phyloP scores from a whole-genome alignment of 768 basidiomycete genomes.

The Russula lepida region DNA sequence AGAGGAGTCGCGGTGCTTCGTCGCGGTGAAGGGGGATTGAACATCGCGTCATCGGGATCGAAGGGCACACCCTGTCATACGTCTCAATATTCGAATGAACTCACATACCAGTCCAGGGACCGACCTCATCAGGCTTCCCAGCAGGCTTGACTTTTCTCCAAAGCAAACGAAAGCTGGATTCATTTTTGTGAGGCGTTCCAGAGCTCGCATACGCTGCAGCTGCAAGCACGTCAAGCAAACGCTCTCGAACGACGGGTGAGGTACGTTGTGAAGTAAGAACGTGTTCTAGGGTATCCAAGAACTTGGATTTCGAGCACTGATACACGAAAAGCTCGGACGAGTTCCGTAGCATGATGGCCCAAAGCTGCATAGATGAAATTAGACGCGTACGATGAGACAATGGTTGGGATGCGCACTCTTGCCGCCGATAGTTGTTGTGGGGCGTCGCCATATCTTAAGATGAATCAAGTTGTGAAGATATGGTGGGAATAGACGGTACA shows the following conservation, averaged over 20 bases:
- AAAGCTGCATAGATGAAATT: conserved; percentile 42
- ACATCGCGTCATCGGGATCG: conserved; percentile 72
- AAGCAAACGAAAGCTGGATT: conserved; percentile 50
- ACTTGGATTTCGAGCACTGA: conserved; percentile 67
- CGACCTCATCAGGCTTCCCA: conserved; percentile 74
- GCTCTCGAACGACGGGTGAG: conserved; percentile 71
- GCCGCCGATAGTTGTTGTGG: conserved; percentile 21
- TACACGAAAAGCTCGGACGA: conserved; percentile 62
- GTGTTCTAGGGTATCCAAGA: conserved; percentile 71
- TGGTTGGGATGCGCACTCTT: conserved; percentile 6
- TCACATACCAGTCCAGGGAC: conserved; percentile 18
- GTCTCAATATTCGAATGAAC: neutral
- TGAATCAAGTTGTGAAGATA: neutral
- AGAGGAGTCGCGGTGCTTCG: conserved; percentile 31
- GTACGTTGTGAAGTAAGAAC: conserved; percentile 54
- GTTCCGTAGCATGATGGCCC: conserved; percentile 88
- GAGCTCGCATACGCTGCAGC: conserved; percentile 70
- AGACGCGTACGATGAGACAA: neutral
- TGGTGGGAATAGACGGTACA: neutral
- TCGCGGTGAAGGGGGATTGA: conserved; percentile 49
- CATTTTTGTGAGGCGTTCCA: conserved; percentile 27
- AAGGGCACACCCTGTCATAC: conserved; percentile 58
- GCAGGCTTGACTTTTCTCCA: conserved; percentile 76
- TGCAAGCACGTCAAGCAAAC: conserved; percentile 72
- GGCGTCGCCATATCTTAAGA: conserved; percentile 18